A percentile compares a stretch with the other conserved stretches of the same genome.
These are phyloP conservation scores for Telfairia occidentalis DNA, from an alignment of 331 rosid species.

Conservation along the genomic window DNA sequence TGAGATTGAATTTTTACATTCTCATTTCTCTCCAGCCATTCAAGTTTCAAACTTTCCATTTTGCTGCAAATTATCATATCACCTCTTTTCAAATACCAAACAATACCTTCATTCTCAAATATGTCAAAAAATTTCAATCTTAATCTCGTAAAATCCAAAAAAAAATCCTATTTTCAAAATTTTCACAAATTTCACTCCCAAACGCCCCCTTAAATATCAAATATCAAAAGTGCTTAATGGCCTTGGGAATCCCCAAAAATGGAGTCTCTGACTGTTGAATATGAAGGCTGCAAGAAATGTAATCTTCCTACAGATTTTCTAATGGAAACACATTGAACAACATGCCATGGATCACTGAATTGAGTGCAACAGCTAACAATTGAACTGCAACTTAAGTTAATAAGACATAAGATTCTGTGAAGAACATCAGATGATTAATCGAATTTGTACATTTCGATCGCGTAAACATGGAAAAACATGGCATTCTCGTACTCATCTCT, in stretches of 20 bases:
- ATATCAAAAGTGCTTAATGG: not conserved
- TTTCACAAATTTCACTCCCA: too few species aligned
- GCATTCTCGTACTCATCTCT: slow-evolving; percentile 1
- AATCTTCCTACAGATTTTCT: not conserved
- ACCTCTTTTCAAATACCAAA: not conserved
- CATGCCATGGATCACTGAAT: not conserved
- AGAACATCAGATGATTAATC: not conserved
- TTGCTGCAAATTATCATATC: not conserved
- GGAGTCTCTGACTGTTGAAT: not conserved
- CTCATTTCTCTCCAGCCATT: not conserved
- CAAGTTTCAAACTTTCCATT: not conserved
- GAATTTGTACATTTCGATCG: not conserved
- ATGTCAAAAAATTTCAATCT: not conserved
- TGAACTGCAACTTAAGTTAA: not conserved
- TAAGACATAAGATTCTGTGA: not conserved
- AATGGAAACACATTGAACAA: not conserved
- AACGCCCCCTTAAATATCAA: too few species aligned
- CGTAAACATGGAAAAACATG: not conserved
- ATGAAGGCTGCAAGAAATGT: not conserved
- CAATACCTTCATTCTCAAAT: not conserved
- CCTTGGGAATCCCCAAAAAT: not conserved
- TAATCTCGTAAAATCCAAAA: not conserved
- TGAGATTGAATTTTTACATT: too few species aligned
- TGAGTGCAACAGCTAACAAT: not conserved
- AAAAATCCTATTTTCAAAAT: not conserved